Percentiles rank a stretch among this genome's conserved stretches.
These are phyloP conservation scores for Trichoderma simmonsii DNA, from an alignment of 2,329 filamentous ascomycete genomes.

Conservation along the genomic window DNA sequence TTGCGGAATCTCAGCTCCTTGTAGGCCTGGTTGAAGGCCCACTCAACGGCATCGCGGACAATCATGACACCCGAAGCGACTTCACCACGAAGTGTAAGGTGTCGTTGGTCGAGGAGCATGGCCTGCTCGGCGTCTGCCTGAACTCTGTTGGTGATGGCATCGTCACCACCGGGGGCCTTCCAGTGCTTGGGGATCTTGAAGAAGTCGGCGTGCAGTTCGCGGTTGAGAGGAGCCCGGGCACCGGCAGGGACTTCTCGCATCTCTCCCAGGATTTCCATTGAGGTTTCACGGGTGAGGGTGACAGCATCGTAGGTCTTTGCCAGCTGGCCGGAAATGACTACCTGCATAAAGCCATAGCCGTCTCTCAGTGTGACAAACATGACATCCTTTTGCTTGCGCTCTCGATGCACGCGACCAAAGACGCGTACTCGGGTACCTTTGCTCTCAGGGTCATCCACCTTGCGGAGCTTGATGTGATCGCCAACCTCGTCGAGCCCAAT, in stretches of 20 bases:
- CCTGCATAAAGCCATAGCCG: conserved; percentile 54
- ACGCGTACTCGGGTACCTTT: conserved; percentile 75
- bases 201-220: conserved; percentile 88
- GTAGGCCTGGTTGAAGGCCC: conserved; percentile 76
- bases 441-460: conserved; percentile 39
- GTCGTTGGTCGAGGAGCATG: conserved; percentile 71
- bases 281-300: conserved; percentile 82
- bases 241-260: conserved; percentile 77
- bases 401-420: conserved; percentile 75
- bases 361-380: conserved; percentile 85
- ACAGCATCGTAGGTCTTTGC: conserved; percentile 90
- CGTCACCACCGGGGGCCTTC: conserved; percentile 78
- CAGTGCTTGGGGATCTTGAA: conserved; percentile 67
- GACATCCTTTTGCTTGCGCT: conserved; percentile 72
- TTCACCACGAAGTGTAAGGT: conserved; percentile 82
- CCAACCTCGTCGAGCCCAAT: conserved; percentile 50
- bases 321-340: conserved; percentile 64
- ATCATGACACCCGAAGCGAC: conserved; percentile 82
- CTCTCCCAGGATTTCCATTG: conserved; percentile 78
- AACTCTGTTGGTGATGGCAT: conserved; percentile 82
- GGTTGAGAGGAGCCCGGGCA: conserved; percentile 74
- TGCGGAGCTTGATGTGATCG: conserved; percentile 32
- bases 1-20: conserved; percentile 74
- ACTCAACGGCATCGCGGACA: conserved; percentile 76
- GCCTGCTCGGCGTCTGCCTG: conserved; percentile 55